Evolutionary conservation across 768 basidiomycete species (phyloP).

Genomic region (Boletus coccyginus): DNA sequence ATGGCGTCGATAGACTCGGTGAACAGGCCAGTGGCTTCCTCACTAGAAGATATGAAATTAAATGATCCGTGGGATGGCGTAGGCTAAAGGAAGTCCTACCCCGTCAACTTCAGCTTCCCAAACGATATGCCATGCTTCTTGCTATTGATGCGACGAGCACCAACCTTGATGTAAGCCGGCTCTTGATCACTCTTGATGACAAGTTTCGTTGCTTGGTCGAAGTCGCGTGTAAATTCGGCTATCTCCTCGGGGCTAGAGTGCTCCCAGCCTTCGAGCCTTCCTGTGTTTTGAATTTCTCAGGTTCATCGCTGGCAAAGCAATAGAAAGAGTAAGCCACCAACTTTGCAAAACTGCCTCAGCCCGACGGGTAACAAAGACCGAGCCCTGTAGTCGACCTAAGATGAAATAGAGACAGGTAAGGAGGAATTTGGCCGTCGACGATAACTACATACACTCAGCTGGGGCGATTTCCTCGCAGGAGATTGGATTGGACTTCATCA

Average conservation of each 20-base stretch:
- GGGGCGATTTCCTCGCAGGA: slow-evolving; percentile 34
- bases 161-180: slow-evolving; percentile 10
- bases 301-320: neutral
- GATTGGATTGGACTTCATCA: slow-evolving; percentile 16
- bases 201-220: slow-evolving; percentile 2
- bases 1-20: neutral
- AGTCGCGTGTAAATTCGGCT: slow-evolving; percentile 1
- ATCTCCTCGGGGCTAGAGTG: neutral
- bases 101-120: slow-evolving; percentile 13
- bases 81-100: slow-evolving; percentile 1
- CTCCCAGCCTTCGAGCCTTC: slow-evolving; percentile 1
- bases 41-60: no score
- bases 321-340: neutral
- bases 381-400: slow-evolving; percentile 44
- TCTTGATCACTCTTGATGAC: slow-evolving; percentile 5
- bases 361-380: slow-evolving; percentile 37
- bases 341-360: neutral
- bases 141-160: neutral
- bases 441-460: slow-evolving; percentile 21
- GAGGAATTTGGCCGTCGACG: neutral
- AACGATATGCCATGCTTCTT: neutral
- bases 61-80: no score
- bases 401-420: neutral
- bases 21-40: no score
- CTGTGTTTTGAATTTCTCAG: neutral